These are phyloP conservation scores for Alternaria consortialis DNA, from an alignment of 2,329 filamentous ascomycete species.

Conservation along the genomic window DNA sequence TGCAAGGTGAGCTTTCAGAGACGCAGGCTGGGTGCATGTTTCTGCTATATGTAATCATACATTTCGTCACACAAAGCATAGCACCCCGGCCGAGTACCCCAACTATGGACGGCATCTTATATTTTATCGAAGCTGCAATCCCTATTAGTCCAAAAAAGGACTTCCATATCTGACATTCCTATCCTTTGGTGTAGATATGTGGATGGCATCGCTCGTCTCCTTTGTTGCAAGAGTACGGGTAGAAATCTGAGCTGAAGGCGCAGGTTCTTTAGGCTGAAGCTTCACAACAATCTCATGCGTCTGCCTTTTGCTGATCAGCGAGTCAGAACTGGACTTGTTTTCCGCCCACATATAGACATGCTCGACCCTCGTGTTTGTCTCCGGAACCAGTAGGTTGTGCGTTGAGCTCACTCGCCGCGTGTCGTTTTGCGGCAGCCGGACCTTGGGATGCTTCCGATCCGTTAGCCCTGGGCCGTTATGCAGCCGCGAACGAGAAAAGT, in stretches of 20 bases:
- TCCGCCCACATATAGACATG: not conserved
- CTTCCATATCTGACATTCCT: not conserved
- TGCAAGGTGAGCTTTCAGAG: too few species aligned
- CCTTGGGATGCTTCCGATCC: not conserved
- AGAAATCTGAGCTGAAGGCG: not conserved
- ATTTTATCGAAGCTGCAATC: not conserved
- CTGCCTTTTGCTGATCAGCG: not conserved
- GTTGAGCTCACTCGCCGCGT: not conserved
- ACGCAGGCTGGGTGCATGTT: not conserved
- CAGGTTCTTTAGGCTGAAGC: not conserved
- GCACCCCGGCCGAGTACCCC: not conserved
- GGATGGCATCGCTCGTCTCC: not conserved
- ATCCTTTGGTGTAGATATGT: not conserved
- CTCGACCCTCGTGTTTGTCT: not conserved
- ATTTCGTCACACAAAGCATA: not conserved
- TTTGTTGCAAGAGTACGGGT: not conserved
- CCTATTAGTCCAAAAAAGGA: not conserved
- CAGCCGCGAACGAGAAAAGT: not conserved
- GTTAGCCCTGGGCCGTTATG: not conserved
- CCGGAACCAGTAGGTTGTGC: too few species aligned
- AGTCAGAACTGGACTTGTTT: not conserved
- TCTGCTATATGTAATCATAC: not conserved
- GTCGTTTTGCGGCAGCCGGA: slow-evolving; percentile 1
- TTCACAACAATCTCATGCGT: not conserved
- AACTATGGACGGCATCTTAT: not conserved